Conservation (phyloP, 257 asterid species). For the Mitragyna speciosa region DNA sequence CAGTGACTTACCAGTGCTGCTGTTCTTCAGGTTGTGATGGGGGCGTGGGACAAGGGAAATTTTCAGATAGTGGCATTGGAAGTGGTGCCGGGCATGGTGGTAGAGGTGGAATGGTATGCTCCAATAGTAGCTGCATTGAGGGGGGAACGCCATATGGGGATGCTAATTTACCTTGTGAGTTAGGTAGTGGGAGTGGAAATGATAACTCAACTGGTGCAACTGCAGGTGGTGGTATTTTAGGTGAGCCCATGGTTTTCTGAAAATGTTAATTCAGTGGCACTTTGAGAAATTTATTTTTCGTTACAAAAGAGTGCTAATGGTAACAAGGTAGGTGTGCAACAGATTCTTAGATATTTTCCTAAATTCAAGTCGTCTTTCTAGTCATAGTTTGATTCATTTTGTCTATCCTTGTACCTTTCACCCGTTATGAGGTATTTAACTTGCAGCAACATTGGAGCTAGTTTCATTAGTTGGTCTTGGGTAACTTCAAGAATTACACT, state of each 20-base stretch:
- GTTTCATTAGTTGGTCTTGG: not conserved
- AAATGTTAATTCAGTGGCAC: not conserved
- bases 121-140: slow-evolving; percentile 58
- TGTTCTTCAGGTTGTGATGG: slow-evolving; percentile 78
- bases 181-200: slow-evolving; percentile 98
- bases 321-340: not conserved
- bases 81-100: slow-evolving; percentile 99
- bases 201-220: slow-evolving; percentile 71
- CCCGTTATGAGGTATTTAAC: not conserved
- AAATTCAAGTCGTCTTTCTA: not conserved
- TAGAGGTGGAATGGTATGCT: slow-evolving; percentile 89
- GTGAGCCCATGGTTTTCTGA: slow-evolving; percentile 36
- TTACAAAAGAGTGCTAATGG: not conserved
- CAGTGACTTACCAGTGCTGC: not conserved
- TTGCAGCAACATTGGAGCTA: not conserved
- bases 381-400: not conserved
- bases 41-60: slow-evolving; percentile 78
- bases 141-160: slow-evolving; percentile 90
- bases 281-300: not conserved
- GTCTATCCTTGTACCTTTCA: not conserved
- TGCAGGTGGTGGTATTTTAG: slow-evolving; percentile 92
- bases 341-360: not conserved
- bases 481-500: not conserved
- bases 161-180: slow-evolving; percentile 84
- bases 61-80: slow-evolving; percentile 64